phyloP scores from a whole-genome alignment of 2,329 filamentous ascomycete species.

The Aspergillus intermedius region DNA sequence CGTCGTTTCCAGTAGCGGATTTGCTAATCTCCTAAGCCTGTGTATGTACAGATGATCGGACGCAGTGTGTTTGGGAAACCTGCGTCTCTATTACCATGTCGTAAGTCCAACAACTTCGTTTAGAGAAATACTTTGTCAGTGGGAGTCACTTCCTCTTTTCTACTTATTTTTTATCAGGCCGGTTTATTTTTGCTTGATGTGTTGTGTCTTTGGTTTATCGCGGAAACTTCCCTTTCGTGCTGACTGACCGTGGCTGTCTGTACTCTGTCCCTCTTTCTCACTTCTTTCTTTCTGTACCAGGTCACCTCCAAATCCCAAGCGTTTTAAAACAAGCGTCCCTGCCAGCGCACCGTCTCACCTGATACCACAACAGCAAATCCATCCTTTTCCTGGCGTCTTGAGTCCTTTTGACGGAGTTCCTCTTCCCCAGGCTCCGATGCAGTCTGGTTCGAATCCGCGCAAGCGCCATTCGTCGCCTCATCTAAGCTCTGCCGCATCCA shows the following conservation, averaged over 20 bases:
- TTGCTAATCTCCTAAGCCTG: conserved; percentile 29
- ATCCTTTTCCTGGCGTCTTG: conserved; percentile 29
- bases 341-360: conserved; percentile 31
- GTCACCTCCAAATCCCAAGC: conserved; percentile 37
- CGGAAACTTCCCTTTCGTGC: background rate
- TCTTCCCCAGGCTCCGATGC: conserved; percentile 31
- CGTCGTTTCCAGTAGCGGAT: conserved; percentile 25
- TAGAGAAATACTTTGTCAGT: background rate
- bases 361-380: conserved; percentile 32
- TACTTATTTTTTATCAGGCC: background rate
- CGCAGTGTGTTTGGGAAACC: conserved; percentile 29
- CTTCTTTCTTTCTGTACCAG: conserved; percentile 16
- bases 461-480: conserved; percentile 40
- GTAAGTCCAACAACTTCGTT: conserved; percentile 28
- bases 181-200: background rate
- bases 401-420: conserved; percentile 32
- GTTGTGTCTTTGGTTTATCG: background rate
- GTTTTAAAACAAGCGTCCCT: conserved; percentile 35
- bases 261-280: conserved; percentile 1
- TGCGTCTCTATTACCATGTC: conserved; percentile 33
- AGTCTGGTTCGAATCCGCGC: conserved; percentile 32
- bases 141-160: background rate
- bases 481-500: conserved; percentile 29
- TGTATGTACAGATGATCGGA: conserved; percentile 36
- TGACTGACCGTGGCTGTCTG: background rate